Base-by-base conservation (phyloP, 2,329 filamentous ascomycete genomes). In the Trichoderma sp. region DNA sequence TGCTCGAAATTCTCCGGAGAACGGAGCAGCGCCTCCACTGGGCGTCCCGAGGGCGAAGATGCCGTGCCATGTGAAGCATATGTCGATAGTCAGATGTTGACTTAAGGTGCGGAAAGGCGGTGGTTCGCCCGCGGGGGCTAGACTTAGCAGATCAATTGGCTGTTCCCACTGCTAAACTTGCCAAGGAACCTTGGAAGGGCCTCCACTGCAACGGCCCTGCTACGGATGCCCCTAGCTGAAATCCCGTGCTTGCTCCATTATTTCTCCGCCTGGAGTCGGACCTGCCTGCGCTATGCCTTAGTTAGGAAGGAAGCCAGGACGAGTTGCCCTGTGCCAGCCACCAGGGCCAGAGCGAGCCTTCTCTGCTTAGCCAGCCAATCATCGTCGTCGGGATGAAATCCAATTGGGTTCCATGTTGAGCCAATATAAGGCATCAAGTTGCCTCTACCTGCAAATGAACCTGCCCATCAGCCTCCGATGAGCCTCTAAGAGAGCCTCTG, bases 201-300 rank as follows among this genome's bases (percentile, higher is more conserved):
- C 18, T 51, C 43, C 43, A 51, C 43, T 43, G 39, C 34, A 36
- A 36, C 39, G 39, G 39, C 36, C 36, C 43, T 47, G 43, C 43
- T 21, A 47, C 6, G 5, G 34, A 36, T 1, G 43, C 18, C 43
- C 47, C 47, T 28, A 61, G 58, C 60, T 43, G n/a, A 28, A 43
- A 30, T 39, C 3, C 60, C 14, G 28, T 47, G 34, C 65, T 12
- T 47, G 53, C 65, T 30, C 65, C 65, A 60, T 61, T 51, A 61
- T 69, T 69, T 69, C 53, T 69, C 53, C 66, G 66, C 63, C 43
- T 51, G 30, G 28, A 57, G 53, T 21, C 34, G 56, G 57, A 32
- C 66, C 30, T 58, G 28, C 53, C 39, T 61, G 56, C 34, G 26
- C 28, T 61, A 15, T 51, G 26, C 28, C 36, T 62, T 43, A 60